These are phyloP conservation scores for Plasmodium inui DNA, from an alignment of 169 alveolate genomes.

Conservation along the genomic window DNA sequence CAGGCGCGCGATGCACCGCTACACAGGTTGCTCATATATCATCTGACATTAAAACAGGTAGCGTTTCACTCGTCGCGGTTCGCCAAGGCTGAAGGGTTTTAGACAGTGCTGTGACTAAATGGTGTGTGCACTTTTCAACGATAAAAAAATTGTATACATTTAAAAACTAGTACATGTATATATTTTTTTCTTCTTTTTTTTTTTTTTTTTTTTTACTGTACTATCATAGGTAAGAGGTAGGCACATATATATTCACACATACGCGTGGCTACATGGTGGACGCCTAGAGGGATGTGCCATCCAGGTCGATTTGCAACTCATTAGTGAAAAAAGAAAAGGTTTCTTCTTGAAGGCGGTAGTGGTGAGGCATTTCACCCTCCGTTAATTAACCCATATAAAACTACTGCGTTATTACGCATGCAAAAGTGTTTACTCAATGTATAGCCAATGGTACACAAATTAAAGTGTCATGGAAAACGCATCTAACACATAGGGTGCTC, in stretches of 20 bases:
- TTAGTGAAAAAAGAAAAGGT: background rate
- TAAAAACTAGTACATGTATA: background rate
- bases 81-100: background rate
- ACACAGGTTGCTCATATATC: background rate
- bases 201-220: background rate
- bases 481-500: background rate
- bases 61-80: background rate
- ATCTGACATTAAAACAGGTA: background rate
- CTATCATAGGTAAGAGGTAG: background rate
- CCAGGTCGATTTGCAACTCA: background rate
- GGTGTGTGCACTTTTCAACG: background rate
- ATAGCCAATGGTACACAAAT: background rate
- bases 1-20: background rate
- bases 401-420: background rate
- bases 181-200: background rate
- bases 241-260: background rate
- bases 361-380: background rate
- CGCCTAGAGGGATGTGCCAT: background rate
- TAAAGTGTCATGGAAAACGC: background rate
- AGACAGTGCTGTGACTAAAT: background rate
- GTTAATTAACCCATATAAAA: background rate
- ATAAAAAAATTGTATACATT: background rate
- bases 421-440: background rate
- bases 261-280: background rate
- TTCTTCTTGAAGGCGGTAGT: background rate